Evolutionary conservation across 805 yeast genomes (phyloP), one percentile per base, ranked within the genome.

Genomic region (Osmozyma mogii): DNA sequence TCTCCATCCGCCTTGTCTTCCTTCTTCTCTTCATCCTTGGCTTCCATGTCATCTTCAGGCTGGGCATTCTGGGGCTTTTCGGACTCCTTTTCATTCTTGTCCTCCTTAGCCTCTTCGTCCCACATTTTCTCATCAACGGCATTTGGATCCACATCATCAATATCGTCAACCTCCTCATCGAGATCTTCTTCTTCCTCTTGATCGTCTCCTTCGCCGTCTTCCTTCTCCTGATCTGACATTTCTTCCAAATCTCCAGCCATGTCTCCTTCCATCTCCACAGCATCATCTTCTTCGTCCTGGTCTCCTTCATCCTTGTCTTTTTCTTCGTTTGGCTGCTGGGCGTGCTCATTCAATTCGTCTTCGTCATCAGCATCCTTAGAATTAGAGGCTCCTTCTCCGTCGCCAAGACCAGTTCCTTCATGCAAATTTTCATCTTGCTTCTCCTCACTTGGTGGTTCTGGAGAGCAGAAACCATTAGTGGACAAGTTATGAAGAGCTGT

Each of bases 71-170:
- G n/a, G n/a, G 75, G 57, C 34, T 71, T 63, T 16, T 87, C 94
- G 6, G 88, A 68, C 24, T 85, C 84, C 50, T 87, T 87, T 46
- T 87, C 95, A 47, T 84, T 83, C 13, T 72, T 68, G 39, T 73
- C 73, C 10, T 78, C 85, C 33, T 76, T 70, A 9, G 80, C 83
- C 50, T 89, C 87, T 47, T 88, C 96, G 47, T 89, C 92, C 95
- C 97, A 89, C 95, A 85, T 85, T 58, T 85, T 89, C 42, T 89
- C 96, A 52, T 89, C 97, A 28, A 89, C 75, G 3, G 95, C 95
- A 56, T 87, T 84, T 2, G 95, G 95, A 64, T 88, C 97, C 39
- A 81, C 65, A 33, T 85, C 94, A 51, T 84, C 94, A 18, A 89
- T 58, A 46, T 88, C 84, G 40, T 89, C 96, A 24, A 87, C 69